Base-by-base conservation (phyloP, 495 filamentous ascomycete genomes). In the Hapsidospora chrysogenum region DNA sequence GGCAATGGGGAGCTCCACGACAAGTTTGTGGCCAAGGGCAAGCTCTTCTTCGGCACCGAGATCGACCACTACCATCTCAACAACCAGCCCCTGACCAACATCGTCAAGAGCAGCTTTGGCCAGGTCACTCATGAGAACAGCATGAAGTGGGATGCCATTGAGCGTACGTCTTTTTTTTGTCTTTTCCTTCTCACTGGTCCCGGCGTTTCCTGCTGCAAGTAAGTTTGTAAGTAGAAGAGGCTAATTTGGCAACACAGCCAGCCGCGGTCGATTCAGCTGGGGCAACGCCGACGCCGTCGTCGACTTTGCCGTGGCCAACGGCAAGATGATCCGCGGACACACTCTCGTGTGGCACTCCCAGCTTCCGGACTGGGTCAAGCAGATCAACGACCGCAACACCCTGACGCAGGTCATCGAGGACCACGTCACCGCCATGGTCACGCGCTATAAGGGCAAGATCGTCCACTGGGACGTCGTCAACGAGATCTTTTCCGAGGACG, bases 271-370 rank as follows among this genome's bases (percentile, higher is more conserved):
- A 14, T 71, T 69, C 48, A 53, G 35, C 43, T 68, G 60, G 36
- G 28, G 29, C 9, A 47, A 49, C 3, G 48, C 61, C 16, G 64
- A 72, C 44, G 52, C 49, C 33, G 47, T 69, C 25, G 60, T 63
- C 41, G 49, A 69, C 35, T 71, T 53, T 42, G 64, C 66, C 17
- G 32, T 43, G 20, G 40, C 52, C 9, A 64, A 70, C 43, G 53
- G 51, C 18, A 57, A 65, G 48, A 39, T 59, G 28, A 40, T 71
- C 25, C 65, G 68, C 23, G 61, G 68, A 25, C 66, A 70, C 47
- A 68, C 59, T 9, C 50, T 65, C 43, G 56, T 68, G 22, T 72
- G 65, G 64, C 58, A 68, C 47, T 63, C 62, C 14, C 65, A 70
- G 52, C 60, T 70, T 6, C 66, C 68, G 4, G 35, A 41, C 13